Evolutionary conservation across 202 grass and related monocot species (phyloP).

Genomic region (Schoenoplectus triqueter): DNA sequence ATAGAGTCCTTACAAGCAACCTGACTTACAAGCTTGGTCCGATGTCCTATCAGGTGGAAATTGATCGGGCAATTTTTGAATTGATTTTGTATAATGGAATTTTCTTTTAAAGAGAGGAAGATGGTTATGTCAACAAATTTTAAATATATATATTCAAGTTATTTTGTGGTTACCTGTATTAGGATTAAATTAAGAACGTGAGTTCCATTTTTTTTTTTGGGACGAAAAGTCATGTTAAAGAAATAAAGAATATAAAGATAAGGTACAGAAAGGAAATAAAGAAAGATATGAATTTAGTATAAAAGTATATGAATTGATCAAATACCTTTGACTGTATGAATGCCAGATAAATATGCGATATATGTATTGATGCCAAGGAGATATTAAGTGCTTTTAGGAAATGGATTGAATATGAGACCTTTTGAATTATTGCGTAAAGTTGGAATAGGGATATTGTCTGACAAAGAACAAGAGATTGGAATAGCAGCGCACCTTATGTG

Average conservation of each 20-base stretch:
- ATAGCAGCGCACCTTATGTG: constrained; percentile 65
- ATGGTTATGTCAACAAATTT: too few relatives aligned
- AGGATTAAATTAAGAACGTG: too few relatives aligned
- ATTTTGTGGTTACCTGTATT: background rate
- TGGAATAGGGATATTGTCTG: constrained; percentile 41
- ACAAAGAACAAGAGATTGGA: constrained; percentile 74
- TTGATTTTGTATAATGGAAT: too few relatives aligned
- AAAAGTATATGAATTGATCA: too few relatives aligned
- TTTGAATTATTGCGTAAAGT: constrained; percentile 87
- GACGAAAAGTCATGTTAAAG: background rate
- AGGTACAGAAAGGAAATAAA: too few relatives aligned
- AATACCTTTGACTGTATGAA: background rate
- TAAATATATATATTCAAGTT: background rate
- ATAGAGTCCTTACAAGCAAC: too few relatives aligned
- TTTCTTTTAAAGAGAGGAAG: too few relatives aligned
- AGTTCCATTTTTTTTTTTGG: background rate
- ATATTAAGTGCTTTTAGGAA: constrained; percentile 41
- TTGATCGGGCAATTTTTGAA: too few relatives aligned
- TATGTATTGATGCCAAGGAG: constrained; percentile 12
- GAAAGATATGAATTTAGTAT: too few relatives aligned
- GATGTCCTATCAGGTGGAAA: too few relatives aligned
- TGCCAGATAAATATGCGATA: constrained; percentile 22
- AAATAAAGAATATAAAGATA: background rate
- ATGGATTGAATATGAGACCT: constrained; percentile 64
- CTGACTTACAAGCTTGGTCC: too few relatives aligned